Percentiles rank a stretch among this genome's conserved stretches.
Conservation (phyloP, 305 asterid species). For the Fraxinus sp. region DNA sequence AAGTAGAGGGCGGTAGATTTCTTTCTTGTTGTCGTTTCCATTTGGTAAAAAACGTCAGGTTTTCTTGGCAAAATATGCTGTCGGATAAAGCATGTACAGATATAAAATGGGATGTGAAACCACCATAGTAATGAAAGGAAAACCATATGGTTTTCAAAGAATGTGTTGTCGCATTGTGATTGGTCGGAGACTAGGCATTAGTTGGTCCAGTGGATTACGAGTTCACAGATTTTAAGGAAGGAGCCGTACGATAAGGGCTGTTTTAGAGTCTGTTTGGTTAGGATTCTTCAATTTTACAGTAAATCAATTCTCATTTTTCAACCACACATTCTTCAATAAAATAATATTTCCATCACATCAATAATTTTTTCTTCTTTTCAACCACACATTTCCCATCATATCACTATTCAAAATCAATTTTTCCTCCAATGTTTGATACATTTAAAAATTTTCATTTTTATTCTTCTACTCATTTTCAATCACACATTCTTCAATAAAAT, state of each 20-base stretch:
- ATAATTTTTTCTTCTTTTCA: no score
- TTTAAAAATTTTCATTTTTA: no score
- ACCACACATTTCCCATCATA: no score
- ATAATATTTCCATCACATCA: no score
- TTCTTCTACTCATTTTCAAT: no score
- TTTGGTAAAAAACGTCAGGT: not conserved
- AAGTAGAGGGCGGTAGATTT: not conserved
- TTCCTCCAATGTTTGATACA: no score
- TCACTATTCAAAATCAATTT: no score
- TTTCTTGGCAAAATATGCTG: conserved; percentile 9
- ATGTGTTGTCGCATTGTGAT: conserved; percentile 46
- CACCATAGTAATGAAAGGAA: conserved; percentile 10
- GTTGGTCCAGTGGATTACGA: conserved; percentile 32
- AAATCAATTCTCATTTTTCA: no score
- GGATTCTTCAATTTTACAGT: no score
- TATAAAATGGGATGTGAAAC: conserved; percentile 29
- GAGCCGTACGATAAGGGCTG: not conserved
- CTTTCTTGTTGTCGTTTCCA: not conserved
- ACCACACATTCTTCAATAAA: no score
- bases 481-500: no score
- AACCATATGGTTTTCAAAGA: conserved; percentile 30
- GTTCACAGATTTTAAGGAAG: conserved; percentile 23
- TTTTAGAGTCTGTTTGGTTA: no score
- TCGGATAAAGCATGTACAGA: conserved; percentile 40
- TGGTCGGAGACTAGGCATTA: conserved; percentile 24